Conservation (phyloP, 495 filamentous ascomycete species). For the Glarea lozoyensis region DNA sequence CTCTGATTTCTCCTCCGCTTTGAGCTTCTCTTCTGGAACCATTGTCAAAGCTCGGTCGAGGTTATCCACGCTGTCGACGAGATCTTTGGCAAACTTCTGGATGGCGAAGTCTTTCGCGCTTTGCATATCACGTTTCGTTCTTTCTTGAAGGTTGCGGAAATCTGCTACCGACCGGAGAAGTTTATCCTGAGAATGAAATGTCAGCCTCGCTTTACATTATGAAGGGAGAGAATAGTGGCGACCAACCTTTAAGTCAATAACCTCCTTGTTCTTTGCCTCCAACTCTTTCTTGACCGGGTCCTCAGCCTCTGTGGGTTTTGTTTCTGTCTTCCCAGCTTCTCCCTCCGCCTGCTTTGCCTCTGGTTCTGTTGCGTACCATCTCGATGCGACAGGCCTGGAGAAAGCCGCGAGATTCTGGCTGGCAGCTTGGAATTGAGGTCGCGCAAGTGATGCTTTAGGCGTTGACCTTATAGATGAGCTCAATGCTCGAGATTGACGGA, state of each 20-base stretch:
- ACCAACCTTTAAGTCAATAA: slow-evolving; percentile 74
- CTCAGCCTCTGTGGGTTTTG: slow-evolving; percentile 23
- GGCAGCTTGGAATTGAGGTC: slow-evolving; percentile 11
- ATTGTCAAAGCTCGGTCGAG: slow-evolving; percentile 81
- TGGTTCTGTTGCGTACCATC: slow-evolving; percentile 20
- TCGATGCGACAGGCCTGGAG: slow-evolving; percentile 3
- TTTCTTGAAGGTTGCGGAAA: slow-evolving; percentile 94
- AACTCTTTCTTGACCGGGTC: slow-evolving; percentile 54
- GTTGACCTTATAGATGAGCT: slow-evolving; percentile 11
- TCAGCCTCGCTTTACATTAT: not conserved
- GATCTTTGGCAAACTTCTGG: slow-evolving; percentile 86
- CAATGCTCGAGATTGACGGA: slow-evolving; percentile 15
- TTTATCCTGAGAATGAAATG: slow-evolving; percentile 57
- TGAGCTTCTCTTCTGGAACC: slow-evolving; percentile 66
- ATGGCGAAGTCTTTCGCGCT: slow-evolving; percentile 84
- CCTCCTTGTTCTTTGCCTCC: slow-evolving; percentile 77
- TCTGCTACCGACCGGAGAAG: slow-evolving; percentile 89
- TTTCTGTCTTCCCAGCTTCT: slow-evolving; percentile 15
- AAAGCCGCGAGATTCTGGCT: slow-evolving; percentile 1
- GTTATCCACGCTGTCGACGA: slow-evolving; percentile 92
- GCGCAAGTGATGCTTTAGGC: slow-evolving; percentile 3
- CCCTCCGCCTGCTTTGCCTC: slow-evolving; percentile 24
- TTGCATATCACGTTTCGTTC: slow-evolving; percentile 85
- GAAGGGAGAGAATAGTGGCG: slow-evolving; percentile 3
- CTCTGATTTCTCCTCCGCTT: slow-evolving; percentile 39